Percentiles rank a stretch among this genome's conserved stretches.
phyloP scores from a whole-genome alignment of 148 eudicot genomes.

The Bassia scoparia region DNA sequence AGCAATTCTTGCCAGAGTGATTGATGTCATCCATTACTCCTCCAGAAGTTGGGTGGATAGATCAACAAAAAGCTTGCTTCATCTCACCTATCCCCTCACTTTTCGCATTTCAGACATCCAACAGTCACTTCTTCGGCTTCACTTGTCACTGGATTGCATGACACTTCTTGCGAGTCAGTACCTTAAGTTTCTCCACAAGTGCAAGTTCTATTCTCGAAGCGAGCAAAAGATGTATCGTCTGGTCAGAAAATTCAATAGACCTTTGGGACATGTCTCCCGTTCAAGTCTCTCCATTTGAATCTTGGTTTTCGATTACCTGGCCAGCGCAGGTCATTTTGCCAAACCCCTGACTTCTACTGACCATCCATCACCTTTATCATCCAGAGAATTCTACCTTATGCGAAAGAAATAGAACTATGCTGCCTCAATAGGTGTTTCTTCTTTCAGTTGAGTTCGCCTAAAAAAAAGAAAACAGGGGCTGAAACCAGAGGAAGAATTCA shows the following conservation, averaged over 20 bases:
- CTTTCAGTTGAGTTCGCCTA: conserved; percentile 70
- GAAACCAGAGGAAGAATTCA: conserved; percentile 85
- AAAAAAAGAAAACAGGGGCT: conserved; percentile 83
- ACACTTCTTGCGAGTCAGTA: conserved; percentile 48
- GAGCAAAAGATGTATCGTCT: conserved; percentile 41
- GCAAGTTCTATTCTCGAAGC: conserved; percentile 40
- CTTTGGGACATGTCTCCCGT: conserved; percentile 57
- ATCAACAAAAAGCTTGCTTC: conserved; percentile 52
- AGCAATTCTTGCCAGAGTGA: conserved; percentile 46
- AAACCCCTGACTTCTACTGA: conserved; percentile 51
- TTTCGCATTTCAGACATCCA: conserved; percentile 48
- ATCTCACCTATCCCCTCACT: conserved; percentile 59
- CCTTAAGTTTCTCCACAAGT: conserved; percentile 40
- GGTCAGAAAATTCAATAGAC: conserved; percentile 45
- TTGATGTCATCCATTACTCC: conserved; percentile 75
- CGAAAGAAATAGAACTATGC: conserved; percentile 70
- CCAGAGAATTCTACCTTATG: conserved; percentile 78
- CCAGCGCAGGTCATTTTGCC: conserved; percentile 39
- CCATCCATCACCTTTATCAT: conserved; percentile 35
- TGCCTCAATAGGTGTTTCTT: conserved; percentile 52
- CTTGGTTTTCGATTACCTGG: conserved; percentile 44
- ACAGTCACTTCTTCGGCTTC: conserved; percentile 42
- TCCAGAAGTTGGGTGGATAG: conserved; percentile 94
- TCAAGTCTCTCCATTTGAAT: conserved; percentile 47
- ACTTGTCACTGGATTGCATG: conserved; percentile 52